Evolutionary conservation across 306 rosid species (phyloP), one percentile per base, ranked within the genome.

Genomic region (Gillenia trifoliata): DNA sequence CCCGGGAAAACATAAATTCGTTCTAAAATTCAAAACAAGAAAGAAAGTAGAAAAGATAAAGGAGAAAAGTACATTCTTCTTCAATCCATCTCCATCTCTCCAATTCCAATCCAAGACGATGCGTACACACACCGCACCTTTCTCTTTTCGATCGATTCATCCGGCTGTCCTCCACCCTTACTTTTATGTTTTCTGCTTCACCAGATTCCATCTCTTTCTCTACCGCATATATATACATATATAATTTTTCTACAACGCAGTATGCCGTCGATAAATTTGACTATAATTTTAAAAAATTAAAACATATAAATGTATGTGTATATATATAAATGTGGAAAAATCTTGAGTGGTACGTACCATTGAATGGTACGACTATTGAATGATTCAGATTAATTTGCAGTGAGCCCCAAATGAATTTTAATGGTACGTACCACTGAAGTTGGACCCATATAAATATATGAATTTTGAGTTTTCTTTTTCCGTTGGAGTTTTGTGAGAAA

Each of bases 181-280:
- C 85, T 83, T 85, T 86, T 49, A 71, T 91, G 82, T 88, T 85
- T 89, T 83, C 90, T 79, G 81, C 77, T 75, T 89, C 90, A 83
- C 80, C 88, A 89, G 98, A 94, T 94, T 91, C 98, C 78, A 77
- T 30, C 45, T 63, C 70, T 68, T 50, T 59, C 66, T 83, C 67
- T 82, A 77, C 83, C 78, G 64, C 67, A 38, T 49, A 60, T 10
- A 76, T 59, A 9, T 38, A 38, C 41, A 38, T 8, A 0, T 38
- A 38, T 0, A 8, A 38, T 8, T 38, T 36, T 0, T 2, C 11
- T 9, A 38, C 41, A 38, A 38, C n/a, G n/a, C n/a, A n/a, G n/a
- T n/a, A n/a, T n/a, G n/a, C n/a, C n/a, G n/a, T n/a, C n/a, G n/a
- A n/a, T n/a, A n/a, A n/a, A n/a, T n/a, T n/a, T n/a, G n/a, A n/a